Base-by-base conservation (phyloP, 305 asterid species). In the Withania somnifera region DNA sequence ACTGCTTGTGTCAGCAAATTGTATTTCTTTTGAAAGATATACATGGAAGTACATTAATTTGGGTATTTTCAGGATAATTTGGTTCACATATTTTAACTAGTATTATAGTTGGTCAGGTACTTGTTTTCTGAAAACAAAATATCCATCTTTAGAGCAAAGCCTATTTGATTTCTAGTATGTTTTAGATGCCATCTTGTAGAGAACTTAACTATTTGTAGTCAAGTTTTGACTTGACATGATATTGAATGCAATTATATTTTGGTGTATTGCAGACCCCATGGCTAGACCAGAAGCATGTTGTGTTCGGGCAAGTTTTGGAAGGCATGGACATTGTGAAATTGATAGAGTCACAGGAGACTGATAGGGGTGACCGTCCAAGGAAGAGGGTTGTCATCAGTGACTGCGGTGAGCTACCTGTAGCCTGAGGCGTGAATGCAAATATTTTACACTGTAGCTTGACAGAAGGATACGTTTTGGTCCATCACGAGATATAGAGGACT, bases 251-350 rank as follows among this genome's bases (percentile, higher is more conserved):
- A 17, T 75, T 80, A 56, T 84, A 81, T 82, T 32, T 64, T 78
- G 66, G 84, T 51, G 84, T 53, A 82, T 83, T 86, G 80, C 97
- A 96, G 99, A 96, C 99, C 22, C 86, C 95, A 3, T 96, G 99
- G 99, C 88, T 94, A 83, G 99, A 96, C 86, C 69, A 87, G 84
- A 92, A 87, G 88, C 99, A 96, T 58, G 98, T 94, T 32, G 99
- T 96, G 81, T 96, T 96, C 40, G 99, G 99, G 85, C 99, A 96
- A 90, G 98, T 96, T 75, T 67, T 96, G 84, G 98, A 96, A 84
- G 98, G 99, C 83, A 90, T 96, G 97, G 98, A 96, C 58, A 40
- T 93, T 22, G 97, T 94, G 22, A 90, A 82, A 87, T 61, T 84
- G 83, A 88, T 96, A 6, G 99, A 96, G 73, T 88, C 92, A 3